A percentile compares a stretch with the other conserved stretches of the same genome.
phyloP scores from a whole-genome alignment of 495 filamentous ascomycete species.

The Aspergillus steynii region DNA sequence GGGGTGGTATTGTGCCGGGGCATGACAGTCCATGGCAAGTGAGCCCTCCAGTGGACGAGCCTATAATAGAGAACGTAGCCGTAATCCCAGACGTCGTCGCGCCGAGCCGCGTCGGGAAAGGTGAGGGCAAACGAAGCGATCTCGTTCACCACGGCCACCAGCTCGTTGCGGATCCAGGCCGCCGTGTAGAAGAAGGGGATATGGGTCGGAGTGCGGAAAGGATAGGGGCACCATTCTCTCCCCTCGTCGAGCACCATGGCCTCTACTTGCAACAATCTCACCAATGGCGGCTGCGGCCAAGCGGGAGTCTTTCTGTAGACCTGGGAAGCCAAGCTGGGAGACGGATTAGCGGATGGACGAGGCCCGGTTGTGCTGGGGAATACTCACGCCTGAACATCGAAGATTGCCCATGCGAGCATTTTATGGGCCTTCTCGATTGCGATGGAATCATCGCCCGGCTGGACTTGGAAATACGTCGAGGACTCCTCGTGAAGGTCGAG shows the following conservation, averaged over 20 bases:
- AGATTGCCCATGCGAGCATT: constrained; percentile 27
- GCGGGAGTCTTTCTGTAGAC: constrained; percentile 24
- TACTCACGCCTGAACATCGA: constrained; percentile 27
- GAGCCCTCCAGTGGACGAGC: constrained; percentile 16
- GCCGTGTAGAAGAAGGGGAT: constrained; percentile 19
- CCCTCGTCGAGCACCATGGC: constrained; percentile 20
- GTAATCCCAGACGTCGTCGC: constrained; percentile 16
- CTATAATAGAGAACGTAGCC: constrained; percentile 13
- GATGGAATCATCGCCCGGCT: constrained; percentile 1
- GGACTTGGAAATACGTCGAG: constrained; percentile 11
- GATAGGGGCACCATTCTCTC: constrained; percentile 16
- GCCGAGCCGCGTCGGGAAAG: constrained; percentile 12
- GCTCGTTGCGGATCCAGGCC: constrained; percentile 13
- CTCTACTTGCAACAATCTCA: constrained; percentile 19
- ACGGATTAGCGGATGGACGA: constrained; percentile 2
- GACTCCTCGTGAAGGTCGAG: constrained; percentile 12
- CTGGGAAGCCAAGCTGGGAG: constrained; percentile 24
- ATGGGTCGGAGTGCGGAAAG: constrained; percentile 11
- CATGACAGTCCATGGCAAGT: constrained; percentile 14
- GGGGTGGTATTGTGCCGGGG: constrained; percentile 21
- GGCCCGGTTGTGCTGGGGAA: no score
- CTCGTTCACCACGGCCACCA: constrained; percentile 21
- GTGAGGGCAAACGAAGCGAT: constrained; percentile 18
- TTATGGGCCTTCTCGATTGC: constrained; percentile 17
- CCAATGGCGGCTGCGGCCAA: constrained; percentile 20